Evolutionary conservation across 2,329 filamentous ascomycete genomes (phyloP), one percentile per base, ranked within the genome.

Genomic region (Fusarium tuaranense): DNA sequence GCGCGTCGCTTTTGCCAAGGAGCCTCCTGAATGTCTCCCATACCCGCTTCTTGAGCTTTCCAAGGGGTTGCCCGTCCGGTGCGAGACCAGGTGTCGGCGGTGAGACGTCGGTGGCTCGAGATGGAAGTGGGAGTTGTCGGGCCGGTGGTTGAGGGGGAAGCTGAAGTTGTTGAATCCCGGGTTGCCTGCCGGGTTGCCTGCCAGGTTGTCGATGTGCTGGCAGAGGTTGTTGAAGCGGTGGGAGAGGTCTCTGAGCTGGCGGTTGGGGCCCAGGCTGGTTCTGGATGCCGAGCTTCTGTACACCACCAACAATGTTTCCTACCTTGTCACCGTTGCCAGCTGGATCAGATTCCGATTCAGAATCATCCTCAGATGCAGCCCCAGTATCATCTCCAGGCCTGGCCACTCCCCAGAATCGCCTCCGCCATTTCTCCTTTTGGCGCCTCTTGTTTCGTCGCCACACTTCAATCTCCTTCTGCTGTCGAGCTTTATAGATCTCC

Each of bases 1-100:
- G 25, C 10, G 20, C n/a, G 13, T 48, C 36, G 20, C 41, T 53
- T 7, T 22, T 30, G 12, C 66, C 71, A 39, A 70, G 59, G 25
- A 77, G 34, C 36, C 58, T 46, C 39, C 30, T 38, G 3, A 73
- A 53, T 12, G 74, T 76, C 4, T 36, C 59, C 72, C 70, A 76
- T 3, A 65, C 53, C 3, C 69, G 59, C 58, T 78, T 78, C 27
- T 70, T 74, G 6, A 78, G 69, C n/a, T 32, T 1, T 9, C 16
- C 27, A 25, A 61, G 68, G 12, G 55, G 60, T 2, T 8, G 25
- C 6, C 60, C 48, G 51, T 78, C 73, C 2, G 67, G 69, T 13
- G 61, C 67, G 22, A 38, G 14, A 10, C 7, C 16, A 8, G 53
- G 48, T 4, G 14, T 48, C 6, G n/a, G 48, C 8, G 36, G 41